phyloP scores from a whole-genome alignment of 176 grass and related monocot species.

The Phoenix roebelenii region DNA sequence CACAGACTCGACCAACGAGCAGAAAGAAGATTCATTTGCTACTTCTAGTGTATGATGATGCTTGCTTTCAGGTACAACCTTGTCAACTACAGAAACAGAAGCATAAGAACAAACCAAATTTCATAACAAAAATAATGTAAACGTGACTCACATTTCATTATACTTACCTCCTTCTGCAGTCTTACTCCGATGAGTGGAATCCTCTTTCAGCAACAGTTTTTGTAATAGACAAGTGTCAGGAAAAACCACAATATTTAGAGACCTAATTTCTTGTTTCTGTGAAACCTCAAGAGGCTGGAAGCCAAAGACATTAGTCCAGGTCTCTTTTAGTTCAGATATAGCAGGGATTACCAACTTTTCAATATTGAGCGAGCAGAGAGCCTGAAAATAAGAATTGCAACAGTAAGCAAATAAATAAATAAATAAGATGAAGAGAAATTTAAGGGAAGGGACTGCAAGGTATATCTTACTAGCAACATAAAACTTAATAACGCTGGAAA shows the following conservation, averaged over 20 bases:
- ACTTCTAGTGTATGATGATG: slow-evolving; percentile 13
- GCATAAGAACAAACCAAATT: too few relatives aligned
- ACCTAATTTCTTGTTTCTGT: slow-evolving; percentile 60
- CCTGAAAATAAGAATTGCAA: slow-evolving; percentile 35
- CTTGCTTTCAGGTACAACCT: slow-evolving; percentile 8
- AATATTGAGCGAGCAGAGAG: slow-evolving; percentile 72
- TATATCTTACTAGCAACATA: too few relatives aligned
- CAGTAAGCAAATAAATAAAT: background rate
- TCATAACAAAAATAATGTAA: too few relatives aligned
- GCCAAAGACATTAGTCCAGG: slow-evolving; percentile 80
- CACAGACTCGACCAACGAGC: slow-evolving; percentile 5
- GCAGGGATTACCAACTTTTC: slow-evolving; percentile 95
- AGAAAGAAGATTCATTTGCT: slow-evolving; percentile 19
- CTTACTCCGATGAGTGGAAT: slow-evolving; percentile 22
- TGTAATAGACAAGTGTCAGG: slow-evolving; percentile 87
- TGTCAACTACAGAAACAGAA: slow-evolving; percentile 13
- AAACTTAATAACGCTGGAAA: too few relatives aligned
- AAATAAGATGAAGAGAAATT: slow-evolving; percentile 13
- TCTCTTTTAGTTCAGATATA: slow-evolving; percentile 76
- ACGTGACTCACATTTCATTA: slow-evolving; percentile 6
- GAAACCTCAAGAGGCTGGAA: slow-evolving; percentile 67
- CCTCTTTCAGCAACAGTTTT: slow-evolving; percentile 53
- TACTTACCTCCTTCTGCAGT: slow-evolving; percentile 37
- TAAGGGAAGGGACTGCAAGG: slow-evolving; percentile 7
- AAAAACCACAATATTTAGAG: slow-evolving; percentile 79